These are phyloP conservation scores for Cladosporium phlei DNA, from an alignment of 2,329 filamentous ascomycete species.

Conservation along the genomic window DNA sequence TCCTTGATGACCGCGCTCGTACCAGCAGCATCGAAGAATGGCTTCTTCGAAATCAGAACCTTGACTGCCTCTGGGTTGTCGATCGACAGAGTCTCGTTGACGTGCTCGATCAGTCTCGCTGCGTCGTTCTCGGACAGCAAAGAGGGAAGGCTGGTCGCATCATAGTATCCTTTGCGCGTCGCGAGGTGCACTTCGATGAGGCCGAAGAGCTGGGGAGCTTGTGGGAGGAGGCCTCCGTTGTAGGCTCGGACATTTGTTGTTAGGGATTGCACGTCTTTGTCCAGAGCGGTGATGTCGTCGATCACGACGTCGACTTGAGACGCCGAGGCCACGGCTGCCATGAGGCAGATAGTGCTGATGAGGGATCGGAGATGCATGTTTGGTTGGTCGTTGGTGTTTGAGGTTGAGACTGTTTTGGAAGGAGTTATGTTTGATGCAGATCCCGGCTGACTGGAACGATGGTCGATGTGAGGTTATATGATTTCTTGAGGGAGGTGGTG, in stretches of 20 bases:
- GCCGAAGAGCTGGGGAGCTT: conserved; percentile 12
- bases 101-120: conserved; percentile 15
- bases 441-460: too few species aligned
- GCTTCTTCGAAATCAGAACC: conserved; percentile 6
- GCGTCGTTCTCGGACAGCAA: conserved; percentile 14
- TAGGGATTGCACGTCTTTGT: conserved; percentile 21
- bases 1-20: conserved; percentile 4
- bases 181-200: conserved; percentile 16
- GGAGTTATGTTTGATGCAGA: too few species aligned
- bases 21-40: conserved; percentile 7
- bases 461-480: too few species aligned
- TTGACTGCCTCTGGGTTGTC: conserved; percentile 16
- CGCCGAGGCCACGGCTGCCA: background rate
- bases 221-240: conserved; percentile 21
- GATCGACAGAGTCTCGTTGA: conserved; percentile 16
- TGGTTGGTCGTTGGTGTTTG: background rate
- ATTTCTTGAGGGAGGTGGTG: too few species aligned
- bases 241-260: conserved; percentile 22
- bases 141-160: conserved; percentile 12
- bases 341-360: background rate
- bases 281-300: conserved; percentile 25
- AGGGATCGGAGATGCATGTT: background rate
- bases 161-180: conserved; percentile 19
- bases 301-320: conserved; percentile 17
- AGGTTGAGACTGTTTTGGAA: background rate